Evolutionary conservation across 768 basidiomycete genomes (phyloP), one percentile per base, ranked within the genome.

Genomic region (Leccinum broughii): DNA sequence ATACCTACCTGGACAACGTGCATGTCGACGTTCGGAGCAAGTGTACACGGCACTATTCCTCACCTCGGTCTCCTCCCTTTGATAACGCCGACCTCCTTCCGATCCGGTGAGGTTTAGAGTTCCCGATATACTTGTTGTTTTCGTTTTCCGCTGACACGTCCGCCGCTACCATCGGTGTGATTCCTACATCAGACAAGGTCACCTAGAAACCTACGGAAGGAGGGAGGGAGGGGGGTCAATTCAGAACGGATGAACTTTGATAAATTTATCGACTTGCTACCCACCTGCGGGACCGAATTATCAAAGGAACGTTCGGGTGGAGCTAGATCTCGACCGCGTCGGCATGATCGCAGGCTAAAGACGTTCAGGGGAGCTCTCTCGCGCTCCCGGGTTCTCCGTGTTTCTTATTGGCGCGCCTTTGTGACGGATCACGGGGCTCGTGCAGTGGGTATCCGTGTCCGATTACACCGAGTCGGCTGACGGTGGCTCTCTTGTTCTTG

Each of bases 1-100:
- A 71, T 73, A 71, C 32, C 49, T 51, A 44, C 30, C 44, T 20
- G n/a, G n/a, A n/a, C 44, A 44, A 44, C 44, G 39, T 26, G 35
- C 28, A 28, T 30, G 50, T 28, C 24, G 51, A 26, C 17, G 22
- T 11, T 17, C 17, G 17, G 8, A 30, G 3, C 30, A 10, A 14
- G 17, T 41, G 41, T 15, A 20, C 50, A 24, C 22, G 15, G n/a
- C 56, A 5, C 8, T 17, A n/a, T n/a, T n/a, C 7, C 17, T 14
- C 26, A 44, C n/a, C 10, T n/a, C 37, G 3, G 17, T 11, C n/a
- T 7, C 17, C 15, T 7, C 34, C n/a, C 51, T 30, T 51, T 51
- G 26, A 15, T 24, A 49, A 24, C 22, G 13, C 48, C 22, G 11
- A 24, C 48, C 48, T 34, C 39, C 17, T 15, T 9, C 44, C 14